Evolutionary conservation across 345 rosid genomes (phyloP), one percentile per base, ranked within the genome.

Genomic region (Gossypium australe): DNA sequence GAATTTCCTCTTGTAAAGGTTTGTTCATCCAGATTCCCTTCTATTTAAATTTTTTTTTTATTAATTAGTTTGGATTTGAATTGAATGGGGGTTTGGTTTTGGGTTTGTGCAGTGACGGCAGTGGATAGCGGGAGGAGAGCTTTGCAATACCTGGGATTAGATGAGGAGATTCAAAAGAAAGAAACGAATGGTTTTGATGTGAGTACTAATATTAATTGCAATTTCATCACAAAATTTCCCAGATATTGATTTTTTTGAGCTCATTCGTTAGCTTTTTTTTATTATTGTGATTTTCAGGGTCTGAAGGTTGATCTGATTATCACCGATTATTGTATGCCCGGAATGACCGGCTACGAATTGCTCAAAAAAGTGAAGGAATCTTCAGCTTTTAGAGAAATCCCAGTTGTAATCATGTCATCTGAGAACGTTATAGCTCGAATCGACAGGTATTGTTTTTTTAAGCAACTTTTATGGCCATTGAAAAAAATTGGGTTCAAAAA

Each of bases 311-410:
- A 95, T 85, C 78, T 93, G 76, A 89, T 95, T 38, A 95, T 95
- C 52, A 95, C 99, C 3, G 99, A 95, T 73, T 95, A 95, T 74
- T 95, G 98, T 44, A 95, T 95, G 99, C 99, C 99, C 24, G 99
- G 92, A 80, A 95, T 95, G 99, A 92, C 96, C 11, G 99, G 99
- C 17, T 95, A 92, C 73, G 99, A 95, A 77, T 84, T 95, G 78
- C 94, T 95, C 63, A 95, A 92, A 86, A 92, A 92, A 76, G 85
- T 95, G 55, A 95, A 95, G 95, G 97, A 88, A 78, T 95, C 95
- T 11, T 89, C 98, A 0, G 83, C 75, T 78, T 83, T 91, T 68
- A 82, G 87, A 74, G 85, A 93, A 81, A 86, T 88, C 43, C 99
- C 99, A 10, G 98, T 95, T 2, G 97, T 95, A 12, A 91, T 95